These are phyloP conservation scores for Cladosporium sp. DNA, from an alignment of 2,329 filamentous ascomycete genomes.

Conservation along the genomic window DNA sequence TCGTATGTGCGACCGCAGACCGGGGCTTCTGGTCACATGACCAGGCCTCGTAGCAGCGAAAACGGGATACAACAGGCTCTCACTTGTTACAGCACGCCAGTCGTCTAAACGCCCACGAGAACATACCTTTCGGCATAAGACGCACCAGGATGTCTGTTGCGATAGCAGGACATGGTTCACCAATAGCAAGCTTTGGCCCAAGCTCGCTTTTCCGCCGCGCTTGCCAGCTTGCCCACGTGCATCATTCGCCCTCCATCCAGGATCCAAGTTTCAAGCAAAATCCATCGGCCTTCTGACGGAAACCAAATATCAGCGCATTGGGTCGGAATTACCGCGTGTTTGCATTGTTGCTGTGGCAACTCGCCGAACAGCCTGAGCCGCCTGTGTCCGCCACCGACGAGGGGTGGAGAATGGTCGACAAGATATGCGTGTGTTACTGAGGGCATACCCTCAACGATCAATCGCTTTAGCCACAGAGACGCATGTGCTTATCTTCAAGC, in stretches of 20 bases:
- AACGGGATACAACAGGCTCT: too few relatives aligned
- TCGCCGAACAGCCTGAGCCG: neutral
- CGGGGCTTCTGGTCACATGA: too few relatives aligned
- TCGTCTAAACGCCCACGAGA: too few relatives aligned
- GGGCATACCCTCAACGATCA: conserved; percentile 80
- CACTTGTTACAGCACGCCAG: too few relatives aligned
- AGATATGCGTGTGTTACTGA: conserved; percentile 60
- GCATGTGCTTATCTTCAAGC: conserved; percentile 79
- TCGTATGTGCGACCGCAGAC: too few relatives aligned
- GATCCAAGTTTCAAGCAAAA: neutral
- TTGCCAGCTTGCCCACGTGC: neutral
- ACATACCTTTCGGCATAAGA: too few relatives aligned
- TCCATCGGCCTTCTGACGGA: neutral
- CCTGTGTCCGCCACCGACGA: neutral
- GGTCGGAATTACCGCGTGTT: neutral
- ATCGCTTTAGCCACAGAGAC: conserved; percentile 78
- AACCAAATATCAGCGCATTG: neutral
- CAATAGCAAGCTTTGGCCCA: too few relatives aligned
- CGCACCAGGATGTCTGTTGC: too few relatives aligned
- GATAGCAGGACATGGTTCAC: too few relatives aligned
- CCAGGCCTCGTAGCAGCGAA: too few relatives aligned
- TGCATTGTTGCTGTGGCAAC: neutral
- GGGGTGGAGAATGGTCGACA: conserved; percentile 4
- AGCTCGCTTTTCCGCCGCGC: neutral
- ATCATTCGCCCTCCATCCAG: neutral